phyloP scores from a whole-genome alignment of 176 grass and related monocot species.

The Triticum monococcum region DNA sequence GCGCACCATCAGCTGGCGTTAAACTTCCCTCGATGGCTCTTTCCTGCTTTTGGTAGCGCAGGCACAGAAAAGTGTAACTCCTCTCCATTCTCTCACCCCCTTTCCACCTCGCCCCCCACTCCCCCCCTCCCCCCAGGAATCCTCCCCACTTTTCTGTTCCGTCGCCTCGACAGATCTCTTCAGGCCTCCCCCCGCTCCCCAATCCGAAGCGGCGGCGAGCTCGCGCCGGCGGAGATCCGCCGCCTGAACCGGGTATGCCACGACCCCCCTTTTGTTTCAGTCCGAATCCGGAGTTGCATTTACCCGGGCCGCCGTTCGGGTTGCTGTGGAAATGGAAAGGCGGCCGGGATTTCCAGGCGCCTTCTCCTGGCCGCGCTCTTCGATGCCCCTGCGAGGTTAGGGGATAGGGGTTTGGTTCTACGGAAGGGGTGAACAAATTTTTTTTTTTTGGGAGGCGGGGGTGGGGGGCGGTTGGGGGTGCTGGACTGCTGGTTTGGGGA shows the following conservation, averaged over 20 bases:
- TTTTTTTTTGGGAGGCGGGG: not conserved
- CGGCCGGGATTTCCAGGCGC: not conserved
- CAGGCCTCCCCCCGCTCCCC: not conserved
- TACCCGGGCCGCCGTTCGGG: not conserved
- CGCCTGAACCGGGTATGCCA: not conserved
- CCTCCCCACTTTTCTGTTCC: not conserved
- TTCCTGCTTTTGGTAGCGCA: not conserved
- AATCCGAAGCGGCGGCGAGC: not conserved
- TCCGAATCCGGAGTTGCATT: not conserved
- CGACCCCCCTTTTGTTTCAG: not conserved
- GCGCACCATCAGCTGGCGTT: not conserved
- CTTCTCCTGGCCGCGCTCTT: not conserved
- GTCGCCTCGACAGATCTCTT: slow-evolving; percentile 38
- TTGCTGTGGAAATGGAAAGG: not conserved
- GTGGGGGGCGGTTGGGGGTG: too few relatives aligned
- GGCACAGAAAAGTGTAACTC: not conserved
- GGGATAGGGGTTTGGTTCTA: not conserved
- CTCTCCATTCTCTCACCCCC: not conserved
- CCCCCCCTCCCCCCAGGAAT: not conserved
- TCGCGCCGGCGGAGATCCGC: not conserved
- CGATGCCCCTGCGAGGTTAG: not conserved
- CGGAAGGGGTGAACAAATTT: not conserved
- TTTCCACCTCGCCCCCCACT: slow-evolving; percentile 24
- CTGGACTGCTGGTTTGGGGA: not conserved
- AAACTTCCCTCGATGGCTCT: not conserved